Conservation (phyloP, 495 filamentous ascomycete species). For the Podospora australis region DNA sequence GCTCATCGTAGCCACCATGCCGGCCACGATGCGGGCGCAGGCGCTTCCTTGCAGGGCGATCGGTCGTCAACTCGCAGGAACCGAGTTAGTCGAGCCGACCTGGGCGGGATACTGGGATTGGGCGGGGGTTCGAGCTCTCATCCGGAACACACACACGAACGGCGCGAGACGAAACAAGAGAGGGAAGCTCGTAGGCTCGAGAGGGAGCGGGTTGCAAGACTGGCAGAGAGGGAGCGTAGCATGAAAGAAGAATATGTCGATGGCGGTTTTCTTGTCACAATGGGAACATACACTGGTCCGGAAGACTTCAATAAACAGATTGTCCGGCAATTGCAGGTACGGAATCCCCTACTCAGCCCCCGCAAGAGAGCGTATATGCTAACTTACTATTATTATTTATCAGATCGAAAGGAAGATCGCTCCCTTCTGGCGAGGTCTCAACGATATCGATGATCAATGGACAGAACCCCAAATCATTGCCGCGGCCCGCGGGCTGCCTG, state of each 20-base stretch:
- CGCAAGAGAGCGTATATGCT: not conserved
- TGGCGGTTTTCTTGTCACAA: conserved; percentile 89
- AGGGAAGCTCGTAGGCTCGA: conserved; percentile 79
- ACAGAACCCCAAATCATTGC: conserved; percentile 90
- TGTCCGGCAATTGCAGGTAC: conserved; percentile 88
- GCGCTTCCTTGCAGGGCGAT: conserved; percentile 17
- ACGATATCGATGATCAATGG: conserved; percentile 85
- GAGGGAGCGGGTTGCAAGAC: conserved; percentile 63
- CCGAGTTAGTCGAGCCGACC: conserved; percentile 23
- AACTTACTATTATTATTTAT: conserved; percentile 5
- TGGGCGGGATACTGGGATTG: conserved; percentile 20
- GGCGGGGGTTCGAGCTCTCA: conserved; percentile 20
- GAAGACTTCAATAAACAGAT: conserved; percentile 91
- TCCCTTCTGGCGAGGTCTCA: conserved; percentile 90
- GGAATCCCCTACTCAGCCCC: conserved; percentile 9
- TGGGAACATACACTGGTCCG: conserved; percentile 83
- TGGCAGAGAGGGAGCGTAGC: conserved; percentile 84
- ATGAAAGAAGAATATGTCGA: conserved; percentile 91
- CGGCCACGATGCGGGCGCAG: conserved; percentile 10
- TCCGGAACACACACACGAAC: conserved; percentile 37
- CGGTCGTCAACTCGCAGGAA: conserved; percentile 20
- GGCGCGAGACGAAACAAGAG: conserved; percentile 85
- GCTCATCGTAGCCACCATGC: conserved; percentile 18
- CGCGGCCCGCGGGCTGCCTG: conserved; percentile 74
- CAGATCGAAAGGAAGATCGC: conserved; percentile 90